These are phyloP conservation scores for Neurospora sp. DNA, from an alignment of 495 filamentous ascomycete species.

Conservation along the genomic window DNA sequence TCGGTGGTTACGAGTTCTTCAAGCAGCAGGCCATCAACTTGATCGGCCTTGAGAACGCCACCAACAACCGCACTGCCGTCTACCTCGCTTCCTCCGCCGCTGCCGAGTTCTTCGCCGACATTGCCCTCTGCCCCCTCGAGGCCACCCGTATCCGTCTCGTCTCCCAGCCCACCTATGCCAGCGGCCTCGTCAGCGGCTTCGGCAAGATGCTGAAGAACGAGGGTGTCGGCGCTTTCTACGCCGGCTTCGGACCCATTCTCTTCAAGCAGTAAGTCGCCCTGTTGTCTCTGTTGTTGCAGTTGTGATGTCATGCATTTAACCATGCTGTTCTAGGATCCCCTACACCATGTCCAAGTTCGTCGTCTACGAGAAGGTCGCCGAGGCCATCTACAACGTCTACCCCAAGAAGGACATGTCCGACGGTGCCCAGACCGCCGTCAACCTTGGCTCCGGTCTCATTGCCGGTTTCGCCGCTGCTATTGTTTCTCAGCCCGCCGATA, in stretches of 20 bases:
- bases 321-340: slow-evolving; percentile 56
- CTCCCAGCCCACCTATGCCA: slow-evolving; percentile 78
- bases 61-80: slow-evolving; percentile 77
- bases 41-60: slow-evolving; percentile 67
- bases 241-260: slow-evolving; percentile 84
- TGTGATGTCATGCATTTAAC: slow-evolving; percentile 4
- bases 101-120: slow-evolving; percentile 91
- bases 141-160: slow-evolving; percentile 93
- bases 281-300: too few relatives aligned
- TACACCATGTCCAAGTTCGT: slow-evolving; percentile 99
- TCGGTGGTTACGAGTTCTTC: slow-evolving; percentile 92
- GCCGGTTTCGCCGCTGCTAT: slow-evolving; percentile 96
- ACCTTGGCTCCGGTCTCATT: slow-evolving; percentile 90
- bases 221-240: slow-evolving; percentile 86
- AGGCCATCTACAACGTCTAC: slow-evolving; percentile 58
- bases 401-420: slow-evolving; percentile 72
- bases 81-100: slow-evolving; percentile 77
- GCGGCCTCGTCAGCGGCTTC: slow-evolving; percentile 72
- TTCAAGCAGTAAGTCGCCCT: slow-evolving; percentile 78
- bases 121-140: slow-evolving; percentile 88
- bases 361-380: slow-evolving; percentile 94
- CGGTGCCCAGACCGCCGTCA: slow-evolving; percentile 72
- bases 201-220: slow-evolving; percentile 76
- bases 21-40: slow-evolving; percentile 85
- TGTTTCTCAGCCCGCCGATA: slow-evolving; percentile 96